Evolutionary conservation across 495 filamentous ascomycete genomes (phyloP), one percentile per base, ranked within the genome.

Genomic region (Aspergillus sclerotioniger): DNA sequence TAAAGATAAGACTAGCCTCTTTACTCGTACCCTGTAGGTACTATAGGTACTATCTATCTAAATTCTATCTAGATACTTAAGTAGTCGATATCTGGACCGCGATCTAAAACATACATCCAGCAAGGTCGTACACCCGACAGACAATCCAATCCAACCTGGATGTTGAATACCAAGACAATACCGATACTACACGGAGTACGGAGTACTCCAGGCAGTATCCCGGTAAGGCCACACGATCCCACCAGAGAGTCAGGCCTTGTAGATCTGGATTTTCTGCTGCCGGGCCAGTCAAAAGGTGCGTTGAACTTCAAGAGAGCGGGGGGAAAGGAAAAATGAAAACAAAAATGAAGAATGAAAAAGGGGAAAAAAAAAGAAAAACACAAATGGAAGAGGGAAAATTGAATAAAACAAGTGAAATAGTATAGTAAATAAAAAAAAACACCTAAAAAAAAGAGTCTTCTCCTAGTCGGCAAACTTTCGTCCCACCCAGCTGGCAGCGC

Each of bases 391-490:
- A 31, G 21, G 39, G 25, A 35, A 48, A 48, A 43, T 17, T 20
- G 3, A 45, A n/a, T 50, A 21, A 51, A 48, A 25, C n/a, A n/a
- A n/a, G n/a, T n/a, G n/a, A n/a, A n/a, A n/a, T n/a, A n/a, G n/a
- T n/a, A 25, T 25, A 25, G 5, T 25, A 25, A 25, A 25, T 25
- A 25, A 25, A 25, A 25, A 25, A 25, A 25, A 25, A 25, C 2
- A 25, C 25, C 25, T 37, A 53, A 41, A 32, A 57, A 48, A 48
- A 58, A 55, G 49, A 55, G 12, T 31, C 17, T 47, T 51, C 19
- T 28, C 25, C 16, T 45, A 57, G 48, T 59, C 53, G 60, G 60
- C 60, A 58, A 58, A 58, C 51, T 58, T 62, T 65, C 59, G 63
- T 62, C 63, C 63, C 63, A 66, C 60, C 44, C 51, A 53, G 41